Evolutionary conservation across 2,329 filamentous ascomycete species (phyloP).

Genomic region (Clarireedia monteithiana): DNA sequence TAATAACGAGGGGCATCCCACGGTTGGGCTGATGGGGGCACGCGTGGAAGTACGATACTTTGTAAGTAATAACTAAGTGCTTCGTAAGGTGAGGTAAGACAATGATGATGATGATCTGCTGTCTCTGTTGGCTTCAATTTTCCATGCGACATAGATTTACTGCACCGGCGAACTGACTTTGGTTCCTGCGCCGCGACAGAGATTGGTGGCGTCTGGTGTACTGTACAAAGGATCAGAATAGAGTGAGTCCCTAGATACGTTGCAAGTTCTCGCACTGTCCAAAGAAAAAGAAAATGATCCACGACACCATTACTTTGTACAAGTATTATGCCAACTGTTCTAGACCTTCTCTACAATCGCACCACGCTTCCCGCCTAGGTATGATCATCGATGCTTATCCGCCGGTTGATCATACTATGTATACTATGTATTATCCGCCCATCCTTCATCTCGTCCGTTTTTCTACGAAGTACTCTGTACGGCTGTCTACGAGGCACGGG

Average conservation of each 20-base stretch:
- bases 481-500: too few species aligned
- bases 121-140: not conserved
- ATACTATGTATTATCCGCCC: not conserved
- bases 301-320: too few species aligned
- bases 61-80: not conserved
- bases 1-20: not conserved
- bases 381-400: constrained; percentile 1
- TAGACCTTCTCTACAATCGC: not conserved
- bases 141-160: too few species aligned
- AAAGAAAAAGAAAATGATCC: too few species aligned
- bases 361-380: not conserved
- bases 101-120: not conserved
- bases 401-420: not conserved
- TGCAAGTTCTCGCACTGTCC: too few species aligned
- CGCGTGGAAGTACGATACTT: not conserved
- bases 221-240: not conserved
- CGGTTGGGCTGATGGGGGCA: not conserved
- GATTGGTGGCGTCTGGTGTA: not conserved
- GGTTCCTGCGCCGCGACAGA: constrained; percentile 5
- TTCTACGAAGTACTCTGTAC: not conserved
- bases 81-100: not conserved
- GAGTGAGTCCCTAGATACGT: not conserved
- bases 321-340: not conserved
- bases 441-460: not conserved
- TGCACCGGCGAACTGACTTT: not conserved